A percentile compares a stretch with the other conserved stretches of the same genome.
phyloP scores from a whole-genome alignment of 805 yeast species.

The Limtongia smithiae region DNA sequence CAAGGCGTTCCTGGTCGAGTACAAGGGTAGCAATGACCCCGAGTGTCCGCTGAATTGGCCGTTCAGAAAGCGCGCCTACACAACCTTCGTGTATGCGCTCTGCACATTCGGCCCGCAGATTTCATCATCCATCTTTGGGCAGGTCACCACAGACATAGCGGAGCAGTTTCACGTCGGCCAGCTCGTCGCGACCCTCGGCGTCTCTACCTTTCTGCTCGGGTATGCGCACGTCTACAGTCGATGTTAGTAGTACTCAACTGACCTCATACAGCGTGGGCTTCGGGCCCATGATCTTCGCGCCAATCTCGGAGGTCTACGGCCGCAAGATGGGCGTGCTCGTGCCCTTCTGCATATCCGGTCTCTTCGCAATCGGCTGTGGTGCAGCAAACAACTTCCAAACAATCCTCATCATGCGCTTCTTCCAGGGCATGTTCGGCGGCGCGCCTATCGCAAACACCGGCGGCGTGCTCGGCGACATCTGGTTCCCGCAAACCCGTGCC shows the following conservation, averaged over 20 bases:
- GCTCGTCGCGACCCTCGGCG: slow-evolving; percentile 20
- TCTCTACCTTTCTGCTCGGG: slow-evolving; percentile 20
- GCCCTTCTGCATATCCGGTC: slow-evolving; percentile 42
- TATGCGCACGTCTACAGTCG: neutral
- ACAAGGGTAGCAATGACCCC: slow-evolving; percentile 70
- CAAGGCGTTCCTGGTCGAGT: slow-evolving; percentile 45
- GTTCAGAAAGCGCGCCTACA: slow-evolving; percentile 36
- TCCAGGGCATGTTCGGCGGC: slow-evolving; percentile 58
- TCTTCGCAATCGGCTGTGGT: slow-evolving; percentile 51
- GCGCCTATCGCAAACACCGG: slow-evolving; percentile 60
- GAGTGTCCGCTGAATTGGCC: slow-evolving; percentile 58
- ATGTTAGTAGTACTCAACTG: neutral
- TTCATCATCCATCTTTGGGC: slow-evolving; percentile 46
- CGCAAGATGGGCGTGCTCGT: slow-evolving; percentile 45
- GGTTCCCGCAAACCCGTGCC: slow-evolving; percentile 50
- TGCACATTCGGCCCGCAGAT: slow-evolving; percentile 47
- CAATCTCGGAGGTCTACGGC: slow-evolving; percentile 44
- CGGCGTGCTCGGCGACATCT: slow-evolving; percentile 58
- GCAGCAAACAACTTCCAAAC: slow-evolving; percentile 50
- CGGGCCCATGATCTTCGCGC: slow-evolving; percentile 66
- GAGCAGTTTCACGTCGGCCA: slow-evolving; percentile 6
- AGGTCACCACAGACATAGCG: slow-evolving; percentile 9
- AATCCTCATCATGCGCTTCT: slow-evolving; percentile 53
- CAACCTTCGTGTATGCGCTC: slow-evolving; percentile 42
- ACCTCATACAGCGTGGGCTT: slow-evolving; percentile 32